phyloP scores from a whole-genome alignment of 805 yeast species.

The Wickerhamiella parazyma region DNA sequence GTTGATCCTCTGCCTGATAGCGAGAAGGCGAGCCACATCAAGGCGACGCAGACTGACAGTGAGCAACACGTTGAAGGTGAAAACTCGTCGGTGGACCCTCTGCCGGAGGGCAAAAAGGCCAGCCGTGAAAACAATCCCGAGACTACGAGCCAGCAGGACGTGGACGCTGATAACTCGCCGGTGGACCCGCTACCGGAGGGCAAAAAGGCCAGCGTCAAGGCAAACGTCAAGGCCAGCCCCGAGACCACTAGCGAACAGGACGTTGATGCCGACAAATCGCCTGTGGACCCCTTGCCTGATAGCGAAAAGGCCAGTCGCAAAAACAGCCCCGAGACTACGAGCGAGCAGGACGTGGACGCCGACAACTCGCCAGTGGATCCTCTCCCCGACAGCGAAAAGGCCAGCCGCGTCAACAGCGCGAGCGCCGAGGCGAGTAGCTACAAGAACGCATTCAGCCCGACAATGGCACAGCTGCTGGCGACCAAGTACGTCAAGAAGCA shows the following conservation, averaged over 20 bases:
- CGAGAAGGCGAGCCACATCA: not conserved
- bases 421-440: not conserved
- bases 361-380: not conserved
- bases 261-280: no score
- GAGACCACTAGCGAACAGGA: no score
- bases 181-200: slow-evolving; percentile 5
- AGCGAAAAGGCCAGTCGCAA: not conserved
- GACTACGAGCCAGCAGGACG: slow-evolving; percentile 1
- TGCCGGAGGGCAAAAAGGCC: not conserved
- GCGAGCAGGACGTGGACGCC: no score
- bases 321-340: no score
- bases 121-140: not conserved
- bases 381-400: not conserved
- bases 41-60: not conserved
- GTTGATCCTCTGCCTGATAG: not conserved
- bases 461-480: not conserved
- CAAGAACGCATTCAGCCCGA: not conserved
- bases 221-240: no score
- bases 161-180: slow-evolving; percentile 7
- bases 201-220: not conserved
- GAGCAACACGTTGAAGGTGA: slow-evolving; percentile 6
- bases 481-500: slow-evolving; percentile 2
- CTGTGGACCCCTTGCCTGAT: slow-evolving; percentile 1
- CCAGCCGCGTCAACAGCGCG: not conserved
- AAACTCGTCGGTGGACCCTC: slow-evolving; percentile 7